Percentiles rank a stretch among this genome's conserved stretches.
These are phyloP conservation scores for Penicillium herquei DNA, from an alignment of 495 filamentous ascomycete genomes.

Conservation along the genomic window DNA sequence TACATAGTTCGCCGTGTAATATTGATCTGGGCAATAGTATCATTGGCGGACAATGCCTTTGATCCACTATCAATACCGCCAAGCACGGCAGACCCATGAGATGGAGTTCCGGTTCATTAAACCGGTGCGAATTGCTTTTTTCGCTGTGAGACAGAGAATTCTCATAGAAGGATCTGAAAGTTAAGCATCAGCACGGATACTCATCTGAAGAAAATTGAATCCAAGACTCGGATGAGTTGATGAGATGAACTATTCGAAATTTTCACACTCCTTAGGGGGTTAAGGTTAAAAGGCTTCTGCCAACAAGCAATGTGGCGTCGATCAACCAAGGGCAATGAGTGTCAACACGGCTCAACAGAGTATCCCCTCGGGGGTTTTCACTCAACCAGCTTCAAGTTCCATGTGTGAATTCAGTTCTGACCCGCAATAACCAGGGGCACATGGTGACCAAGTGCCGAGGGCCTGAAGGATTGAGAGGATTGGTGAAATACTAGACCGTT, in stretches of 20 bases:
- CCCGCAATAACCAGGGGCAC: background rate
- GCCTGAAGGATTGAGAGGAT: too few relatives aligned
- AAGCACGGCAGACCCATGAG: background rate
- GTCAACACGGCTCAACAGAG: background rate
- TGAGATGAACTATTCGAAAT: background rate
- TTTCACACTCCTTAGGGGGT: background rate
- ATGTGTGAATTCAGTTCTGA: background rate
- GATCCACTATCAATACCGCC: conserved; percentile 6
- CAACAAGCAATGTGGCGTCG: background rate
- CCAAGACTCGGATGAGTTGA: too few relatives aligned
- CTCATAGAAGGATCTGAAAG: too few relatives aligned
- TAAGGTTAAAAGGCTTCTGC: background rate
- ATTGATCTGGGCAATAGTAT: conserved; percentile 4
- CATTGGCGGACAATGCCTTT: conserved; percentile 10
- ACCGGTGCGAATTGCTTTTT: background rate
- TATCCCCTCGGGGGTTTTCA: background rate
- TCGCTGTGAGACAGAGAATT: too few relatives aligned
- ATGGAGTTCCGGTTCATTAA: background rate
- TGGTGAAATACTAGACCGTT: conserved; percentile 6
- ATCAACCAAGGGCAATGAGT: background rate
- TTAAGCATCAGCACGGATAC: too few relatives aligned
- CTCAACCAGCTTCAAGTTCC: background rate
- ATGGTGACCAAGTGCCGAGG: conserved; percentile 12
- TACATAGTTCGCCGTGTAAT: conserved; percentile 7
- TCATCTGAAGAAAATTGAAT: too few relatives aligned